Evolutionary conservation across 116 monocot species (phyloP).

Genomic region (Papilionanthe hybrid): DNA sequence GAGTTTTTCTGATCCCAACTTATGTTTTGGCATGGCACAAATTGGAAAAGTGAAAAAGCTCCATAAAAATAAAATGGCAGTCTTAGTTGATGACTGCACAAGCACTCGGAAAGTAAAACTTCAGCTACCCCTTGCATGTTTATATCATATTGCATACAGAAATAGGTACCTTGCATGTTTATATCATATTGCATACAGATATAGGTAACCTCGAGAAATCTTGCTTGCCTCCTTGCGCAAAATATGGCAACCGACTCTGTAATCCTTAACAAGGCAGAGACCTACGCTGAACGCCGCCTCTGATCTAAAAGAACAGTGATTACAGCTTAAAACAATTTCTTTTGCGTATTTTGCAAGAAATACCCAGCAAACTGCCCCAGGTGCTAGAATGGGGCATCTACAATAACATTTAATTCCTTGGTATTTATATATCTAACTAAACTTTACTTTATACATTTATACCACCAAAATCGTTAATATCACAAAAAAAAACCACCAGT

Average conservation of each 20-base stretch:
- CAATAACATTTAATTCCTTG: too few species aligned
- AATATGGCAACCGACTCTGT: constrained; percentile 68
- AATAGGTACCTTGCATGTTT: constrained; percentile 12
- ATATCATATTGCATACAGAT: neutral
- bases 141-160: neutral
- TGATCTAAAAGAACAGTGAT: constrained; percentile 41
- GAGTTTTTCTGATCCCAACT: too few species aligned
- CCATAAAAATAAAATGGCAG: too few species aligned
- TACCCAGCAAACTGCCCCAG: too few species aligned
- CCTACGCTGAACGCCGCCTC: constrained; percentile 60
- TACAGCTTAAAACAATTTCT: neutral
- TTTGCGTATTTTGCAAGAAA: neutral
- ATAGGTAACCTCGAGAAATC: constrained; percentile 73
- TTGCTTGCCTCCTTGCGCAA: constrained; percentile 66
- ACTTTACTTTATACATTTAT: too few species aligned
- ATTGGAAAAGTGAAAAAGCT: too few species aligned
- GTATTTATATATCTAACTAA: too few species aligned
- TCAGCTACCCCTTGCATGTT: neutral
- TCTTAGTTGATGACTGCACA: too few species aligned
- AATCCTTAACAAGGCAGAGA: constrained; percentile 70
- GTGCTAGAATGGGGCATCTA: too few species aligned
- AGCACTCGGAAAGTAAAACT: neutral
- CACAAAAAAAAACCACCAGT: too few species aligned
- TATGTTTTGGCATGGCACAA: too few species aligned
- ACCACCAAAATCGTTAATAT: too few species aligned